phyloP scores from a whole-genome alignment of 129 eudicot genomes.

The Lonicera japonica region DNA sequence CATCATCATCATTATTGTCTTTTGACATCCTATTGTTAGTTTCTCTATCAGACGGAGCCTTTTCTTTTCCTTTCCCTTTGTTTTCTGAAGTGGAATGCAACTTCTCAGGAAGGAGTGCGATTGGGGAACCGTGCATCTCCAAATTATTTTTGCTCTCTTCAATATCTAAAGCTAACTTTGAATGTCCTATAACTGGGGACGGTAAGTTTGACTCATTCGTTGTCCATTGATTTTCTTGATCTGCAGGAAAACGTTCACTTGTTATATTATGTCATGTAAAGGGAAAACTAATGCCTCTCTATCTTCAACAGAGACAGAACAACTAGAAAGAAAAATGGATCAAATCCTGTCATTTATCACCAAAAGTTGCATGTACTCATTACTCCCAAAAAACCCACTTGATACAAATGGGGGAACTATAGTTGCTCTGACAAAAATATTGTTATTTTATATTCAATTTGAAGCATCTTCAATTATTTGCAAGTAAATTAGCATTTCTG shows the following conservation, averaged over 20 bases:
- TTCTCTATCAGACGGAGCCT: slow-evolving; percentile 18
- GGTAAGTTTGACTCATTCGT: not conserved
- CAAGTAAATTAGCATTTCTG: too few species aligned
- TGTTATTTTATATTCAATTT: too few species aligned
- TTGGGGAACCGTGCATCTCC: not conserved
- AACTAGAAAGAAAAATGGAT: too few species aligned
- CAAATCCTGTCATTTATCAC: too few species aligned
- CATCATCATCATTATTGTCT: slow-evolving; percentile 24
- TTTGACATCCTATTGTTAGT: slow-evolving; percentile 10
- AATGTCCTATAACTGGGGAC: not conserved
- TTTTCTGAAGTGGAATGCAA: slow-evolving; percentile 45
- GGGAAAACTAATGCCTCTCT: not conserved
- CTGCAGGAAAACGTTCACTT: slow-evolving; percentile 28
- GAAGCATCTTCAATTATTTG: too few species aligned
- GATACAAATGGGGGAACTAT: too few species aligned
- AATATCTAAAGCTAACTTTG: slow-evolving; percentile 8
- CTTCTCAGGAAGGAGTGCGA: slow-evolving; percentile 16
- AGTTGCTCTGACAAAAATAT: too few species aligned
- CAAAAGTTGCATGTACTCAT: too few species aligned
- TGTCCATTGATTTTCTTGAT: slow-evolving; percentile 16
- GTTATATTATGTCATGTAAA: not conserved
- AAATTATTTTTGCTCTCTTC: slow-evolving; percentile 11
- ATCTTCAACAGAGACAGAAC: not conserved
- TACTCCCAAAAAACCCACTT: too few species aligned
- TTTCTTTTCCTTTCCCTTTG: slow-evolving; percentile 35